Evolutionary conservation across 192 early-diverging fungal genomes (phyloP).

Genomic region (Podochytrium sp.): DNA sequence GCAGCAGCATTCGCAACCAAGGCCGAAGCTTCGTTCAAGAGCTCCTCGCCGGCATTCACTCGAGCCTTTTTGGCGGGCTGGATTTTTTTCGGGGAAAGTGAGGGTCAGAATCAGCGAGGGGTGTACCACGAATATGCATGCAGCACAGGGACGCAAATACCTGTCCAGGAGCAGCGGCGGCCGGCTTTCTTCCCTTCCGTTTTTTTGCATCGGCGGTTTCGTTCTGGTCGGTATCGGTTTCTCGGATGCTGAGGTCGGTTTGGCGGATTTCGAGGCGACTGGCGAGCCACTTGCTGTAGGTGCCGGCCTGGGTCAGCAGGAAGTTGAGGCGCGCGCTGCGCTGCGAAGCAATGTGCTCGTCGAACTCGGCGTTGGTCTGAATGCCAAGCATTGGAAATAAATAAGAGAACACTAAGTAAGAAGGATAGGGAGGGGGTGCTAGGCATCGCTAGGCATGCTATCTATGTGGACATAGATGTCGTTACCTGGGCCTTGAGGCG

Average conservation of each 20-base stretch:
- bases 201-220: conserved; percentile 1
- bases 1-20: conserved; percentile 3
- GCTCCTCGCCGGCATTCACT: conserved; percentile 24
- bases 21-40: background rate
- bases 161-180: background rate
- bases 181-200: background rate
- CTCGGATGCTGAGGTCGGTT: conserved; percentile 49
- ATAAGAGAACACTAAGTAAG: background rate
- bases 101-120: background rate
- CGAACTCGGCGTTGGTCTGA: conserved; percentile 35
- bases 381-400: background rate
- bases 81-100: background rate
- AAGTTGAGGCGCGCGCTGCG: conserved; percentile 76
- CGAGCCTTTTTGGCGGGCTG: conserved; percentile 22
- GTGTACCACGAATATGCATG: background rate
- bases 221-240: background rate
- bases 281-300: conserved; percentile 78
- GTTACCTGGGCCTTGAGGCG: conserved; percentile 37
- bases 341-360: conserved; percentile 47
- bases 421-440: background rate
- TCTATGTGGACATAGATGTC: background rate
- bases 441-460: conserved; percentile 37
- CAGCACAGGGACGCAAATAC: background rate
- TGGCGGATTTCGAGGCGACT: conserved; percentile 78
- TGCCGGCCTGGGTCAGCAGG: conserved; percentile 79